These are phyloP conservation scores for Colletotrichum sp. DNA, from an alignment of 2,329 filamentous ascomycete genomes.

Conservation along the genomic window DNA sequence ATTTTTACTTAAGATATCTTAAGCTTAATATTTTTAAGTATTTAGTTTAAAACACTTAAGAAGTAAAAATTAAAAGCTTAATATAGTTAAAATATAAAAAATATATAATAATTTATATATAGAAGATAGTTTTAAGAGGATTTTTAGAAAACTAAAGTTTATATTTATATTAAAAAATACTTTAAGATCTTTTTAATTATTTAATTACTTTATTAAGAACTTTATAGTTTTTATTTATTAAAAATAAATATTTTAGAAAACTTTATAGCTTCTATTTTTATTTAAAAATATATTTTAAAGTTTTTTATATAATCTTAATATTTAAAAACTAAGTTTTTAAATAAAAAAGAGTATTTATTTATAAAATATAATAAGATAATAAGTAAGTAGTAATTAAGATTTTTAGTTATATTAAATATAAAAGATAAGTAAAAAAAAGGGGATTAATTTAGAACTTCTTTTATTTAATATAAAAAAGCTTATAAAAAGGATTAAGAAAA, in stretches of 20 bases:
- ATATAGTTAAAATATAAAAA: neutral
- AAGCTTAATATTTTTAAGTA: neutral
- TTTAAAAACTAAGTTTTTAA: neutral
- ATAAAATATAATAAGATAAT: too few species aligned
- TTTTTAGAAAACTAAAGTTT: neutral
- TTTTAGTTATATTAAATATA: too few species aligned
- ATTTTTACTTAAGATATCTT: neutral
- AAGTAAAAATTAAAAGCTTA: accelerated
- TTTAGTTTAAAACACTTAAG: neutral
- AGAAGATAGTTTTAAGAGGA: neutral
- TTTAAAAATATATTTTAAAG: neutral
- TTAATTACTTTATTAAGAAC: neutral
- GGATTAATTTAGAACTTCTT: accelerated
- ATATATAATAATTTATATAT: neutral
- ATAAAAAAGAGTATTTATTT: neutral
- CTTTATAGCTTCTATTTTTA: neutral
- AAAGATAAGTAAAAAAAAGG: too few species aligned
- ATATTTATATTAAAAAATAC: neutral
- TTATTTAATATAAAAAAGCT: too few species aligned
- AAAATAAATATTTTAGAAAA: too few species aligned
- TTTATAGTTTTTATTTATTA: neutral
- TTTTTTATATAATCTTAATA: neutral
- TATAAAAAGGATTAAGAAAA: too few species aligned
- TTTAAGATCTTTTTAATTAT: neutral
- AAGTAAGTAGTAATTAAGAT: too few species aligned